A percentile compares a stretch with the other conserved stretches of the same genome.
Evolutionary conservation across 306 rosid genomes (phyloP).

Genomic region (Trichosanthes truncata): DNA sequence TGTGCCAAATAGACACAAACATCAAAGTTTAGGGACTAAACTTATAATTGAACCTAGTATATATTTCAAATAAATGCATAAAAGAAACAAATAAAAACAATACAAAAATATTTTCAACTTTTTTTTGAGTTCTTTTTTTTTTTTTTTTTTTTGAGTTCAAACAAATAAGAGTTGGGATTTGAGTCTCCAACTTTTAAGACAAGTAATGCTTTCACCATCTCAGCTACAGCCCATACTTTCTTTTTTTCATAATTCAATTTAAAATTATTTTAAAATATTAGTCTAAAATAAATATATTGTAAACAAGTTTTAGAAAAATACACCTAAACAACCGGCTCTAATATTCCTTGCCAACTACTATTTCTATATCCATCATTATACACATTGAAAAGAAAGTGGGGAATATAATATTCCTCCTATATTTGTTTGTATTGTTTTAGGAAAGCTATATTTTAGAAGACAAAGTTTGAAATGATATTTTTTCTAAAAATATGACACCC

Average conservation of each 20-base stretch:
- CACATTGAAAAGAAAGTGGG: not conserved
- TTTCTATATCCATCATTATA: not conserved
- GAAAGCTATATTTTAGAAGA: not conserved
- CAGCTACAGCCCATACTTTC: too few relatives aligned
- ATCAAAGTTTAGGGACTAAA: too few relatives aligned
- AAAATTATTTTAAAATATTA: not conserved
- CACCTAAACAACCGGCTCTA: not conserved
- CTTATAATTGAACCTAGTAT: too few relatives aligned
- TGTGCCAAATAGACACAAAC: too few relatives aligned
- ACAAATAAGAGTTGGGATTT: not conserved
- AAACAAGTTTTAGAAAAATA: not conserved
- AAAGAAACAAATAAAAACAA: too few relatives aligned
- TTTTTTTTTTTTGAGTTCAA: too few relatives aligned
- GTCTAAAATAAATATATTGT: not conserved
- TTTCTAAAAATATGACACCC: not conserved
- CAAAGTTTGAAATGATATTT: constrained; percentile 3
- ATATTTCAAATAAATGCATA: too few relatives aligned
- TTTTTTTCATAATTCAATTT: not conserved
- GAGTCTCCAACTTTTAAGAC: not conserved
- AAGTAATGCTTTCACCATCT: too few relatives aligned
- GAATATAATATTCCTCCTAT: not conserved
- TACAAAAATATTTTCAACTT: too few relatives aligned
- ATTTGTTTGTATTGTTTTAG: not conserved
- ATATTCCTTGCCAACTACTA: not conserved
- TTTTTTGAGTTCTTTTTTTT: too few relatives aligned